These are phyloP conservation scores for Serendipita sp. DNA, from an alignment of 768 basidiomycete species.

Conservation along the genomic window DNA sequence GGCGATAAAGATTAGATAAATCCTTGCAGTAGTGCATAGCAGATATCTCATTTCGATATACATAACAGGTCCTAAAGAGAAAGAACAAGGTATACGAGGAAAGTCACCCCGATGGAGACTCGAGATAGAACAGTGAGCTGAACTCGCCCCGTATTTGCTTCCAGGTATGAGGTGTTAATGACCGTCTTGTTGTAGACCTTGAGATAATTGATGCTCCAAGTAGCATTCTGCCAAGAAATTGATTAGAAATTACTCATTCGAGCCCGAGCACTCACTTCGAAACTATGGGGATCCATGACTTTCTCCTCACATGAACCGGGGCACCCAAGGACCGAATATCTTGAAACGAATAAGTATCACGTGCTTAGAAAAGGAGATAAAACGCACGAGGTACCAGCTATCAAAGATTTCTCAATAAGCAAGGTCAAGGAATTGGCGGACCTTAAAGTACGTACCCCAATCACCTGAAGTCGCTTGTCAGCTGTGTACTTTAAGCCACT, in stretches of 20 bases:
- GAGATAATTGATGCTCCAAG: slow-evolving; percentile 64
- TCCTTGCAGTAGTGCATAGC: too few relatives aligned
- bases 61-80: too few relatives aligned
- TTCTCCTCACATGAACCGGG: slow-evolving; percentile 56
- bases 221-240: slow-evolving; percentile 39
- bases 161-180: neutral
- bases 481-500: neutral
- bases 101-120: too few relatives aligned
- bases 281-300: slow-evolving; percentile 52
- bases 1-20: too few relatives aligned
- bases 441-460: neutral
- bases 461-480: neutral
- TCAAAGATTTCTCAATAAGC: too few relatives aligned
- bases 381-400: neutral
- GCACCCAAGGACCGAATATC: slow-evolving; percentile 26
- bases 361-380: neutral
- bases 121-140: too few relatives aligned
- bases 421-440: neutral
- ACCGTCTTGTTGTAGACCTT: slow-evolving; percentile 51
- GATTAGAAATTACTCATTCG: too few relatives aligned
- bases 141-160: neutral
- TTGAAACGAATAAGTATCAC: neutral
- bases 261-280: slow-evolving; percentile 32
- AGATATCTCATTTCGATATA: too few relatives aligned
- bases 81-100: too few relatives aligned